A percentile compares a stretch with the other conserved stretches of the same genome.
Evolutionary conservation across 169 alveolate genomes (phyloP).

Genomic region (Gregarina niphandrodes): DNA sequence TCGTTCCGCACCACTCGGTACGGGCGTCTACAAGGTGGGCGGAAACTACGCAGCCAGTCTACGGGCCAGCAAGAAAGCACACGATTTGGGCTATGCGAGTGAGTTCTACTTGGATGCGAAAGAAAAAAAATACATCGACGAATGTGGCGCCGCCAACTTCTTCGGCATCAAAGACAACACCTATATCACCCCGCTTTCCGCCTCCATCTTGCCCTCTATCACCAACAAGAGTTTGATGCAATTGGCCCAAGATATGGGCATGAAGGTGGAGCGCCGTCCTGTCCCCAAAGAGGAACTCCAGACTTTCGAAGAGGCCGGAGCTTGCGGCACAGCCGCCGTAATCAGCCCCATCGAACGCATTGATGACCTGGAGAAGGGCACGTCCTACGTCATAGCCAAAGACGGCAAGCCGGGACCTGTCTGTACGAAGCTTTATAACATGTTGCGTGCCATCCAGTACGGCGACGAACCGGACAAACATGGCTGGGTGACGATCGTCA

Average conservation of each 20-base stretch:
- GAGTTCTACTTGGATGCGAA: slow-evolving; percentile 1
- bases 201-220: slow-evolving; percentile 4
- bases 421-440: no score
- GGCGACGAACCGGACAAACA: no score
- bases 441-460: no score
- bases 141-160: slow-evolving; percentile 4
- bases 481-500: no score
- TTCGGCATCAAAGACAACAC: slow-evolving; percentile 3
- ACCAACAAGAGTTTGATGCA: slow-evolving; percentile 2
- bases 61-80: neutral
- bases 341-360: slow-evolving; percentile 3
- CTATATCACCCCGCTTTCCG: slow-evolving; percentile 8
- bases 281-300: neutral
- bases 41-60: slow-evolving; percentile 5
- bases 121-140: slow-evolving; percentile 1
- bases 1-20: slow-evolving; percentile 3
- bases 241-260: slow-evolving; percentile 8
- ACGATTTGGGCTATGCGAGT: slow-evolving; percentile 1
- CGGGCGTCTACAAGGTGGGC: slow-evolving; percentile 4
- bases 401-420: no score
- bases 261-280: slow-evolving; percentile 3
- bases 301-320: slow-evolving; percentile 11
- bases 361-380: neutral
- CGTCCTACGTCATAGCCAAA: no score
- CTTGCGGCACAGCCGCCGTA: slow-evolving; percentile 12